Evolutionary conservation across 208 protist genomes (phyloP), one percentile per base, ranked within the genome.

Genomic region (Acanthamoeba quina): DNA sequence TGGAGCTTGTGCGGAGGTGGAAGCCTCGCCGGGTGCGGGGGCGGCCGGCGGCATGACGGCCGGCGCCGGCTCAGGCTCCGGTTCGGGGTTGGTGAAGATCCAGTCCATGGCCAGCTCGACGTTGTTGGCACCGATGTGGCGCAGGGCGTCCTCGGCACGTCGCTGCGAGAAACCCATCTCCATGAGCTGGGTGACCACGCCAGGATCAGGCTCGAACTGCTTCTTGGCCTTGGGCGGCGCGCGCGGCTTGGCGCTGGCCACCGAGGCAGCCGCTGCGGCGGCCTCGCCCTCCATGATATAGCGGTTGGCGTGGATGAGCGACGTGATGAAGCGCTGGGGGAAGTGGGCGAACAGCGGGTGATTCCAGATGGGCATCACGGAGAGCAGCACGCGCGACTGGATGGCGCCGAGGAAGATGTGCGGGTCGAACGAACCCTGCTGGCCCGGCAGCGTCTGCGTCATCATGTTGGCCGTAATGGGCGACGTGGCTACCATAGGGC

Each of bases 311-410:
- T 56, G 88, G 44, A 92, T 37, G 60, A 92, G 66, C 47, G 88
- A 72, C n/a, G 88, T 92, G 88, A 92, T 92, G 49, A 92, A 92
- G 54, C 88, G 88, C 29, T 56, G 49, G 13, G 88, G 88, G 88
- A 92, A 92, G 31, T 92, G 88, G 9, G 68, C 26, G 64, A 92
- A 92, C 29, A 80, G 29, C 68, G 58, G 64, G 26, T 78, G 24
- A 29, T 92, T 92, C 88, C 88, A 92, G 54, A 92, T 72, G 44
- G 88, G 88, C 60, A 92, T 29, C 64, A 92, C 66, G 49, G 88
- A 11, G 26, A 92, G 44, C 37, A 92, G 37, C 5, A 92, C 64
- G 29, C 47, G 64, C 37, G 41, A 56, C 31, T 92, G 88, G 34
- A 92, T 70, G 37, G n/a, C 31, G 54, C 41, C 29, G 19, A 92